Base-by-base conservation (phyloP, 2,329 filamentous ascomycete species). In the Talaromyces rugulosus region DNA sequence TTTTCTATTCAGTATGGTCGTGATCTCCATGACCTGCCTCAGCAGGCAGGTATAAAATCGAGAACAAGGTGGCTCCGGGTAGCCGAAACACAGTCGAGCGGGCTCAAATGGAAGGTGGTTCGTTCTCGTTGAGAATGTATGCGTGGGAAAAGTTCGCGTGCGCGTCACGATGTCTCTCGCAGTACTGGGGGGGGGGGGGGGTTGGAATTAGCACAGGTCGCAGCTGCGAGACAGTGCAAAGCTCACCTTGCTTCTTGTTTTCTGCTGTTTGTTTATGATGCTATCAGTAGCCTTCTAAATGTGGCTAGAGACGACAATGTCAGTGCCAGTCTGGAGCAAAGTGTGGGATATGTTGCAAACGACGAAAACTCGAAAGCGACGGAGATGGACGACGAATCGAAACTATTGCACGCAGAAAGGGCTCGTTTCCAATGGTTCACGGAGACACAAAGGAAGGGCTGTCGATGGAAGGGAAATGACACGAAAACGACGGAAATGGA, bases 1-100 rank as follows among this genome's bases (percentile, higher is more conserved):
- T 71, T 81, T 82, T 68, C 77, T 76, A 70, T 82, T 82, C 64
- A 83, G 70, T 62, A 83, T 81, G 62, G 78, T 81, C 65, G 80
- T 80, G 73, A 83, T 81, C 71, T 83, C 80, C 81, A 83, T 82
- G 72, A 72, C 73, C 72, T 70, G 71, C 71, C 72, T 68, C 71
- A 69, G 69, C 71, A 63, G 68, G 64, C 62, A 69, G 71, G 54
- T 57, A 31, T 47, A n/a, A 33, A 61, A 60, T 30, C 27, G 36
- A 58, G 31, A 54, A n/a, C 53, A 62, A 44, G 51, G 54, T 28
- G 42, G 18, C 47, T 11, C n/a, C 5, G 27, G 31, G 11, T 51
- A 27, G 30, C 14, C 31, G n/a, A 52, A 40, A 50, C 27, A 23
- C 42, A 58, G 28, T 47, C 18, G 44, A 27, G 11, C 18, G 23